Conservation (phyloP, 2,329 filamentous ascomycete genomes). For the Neonectria magnoliae region DNA sequence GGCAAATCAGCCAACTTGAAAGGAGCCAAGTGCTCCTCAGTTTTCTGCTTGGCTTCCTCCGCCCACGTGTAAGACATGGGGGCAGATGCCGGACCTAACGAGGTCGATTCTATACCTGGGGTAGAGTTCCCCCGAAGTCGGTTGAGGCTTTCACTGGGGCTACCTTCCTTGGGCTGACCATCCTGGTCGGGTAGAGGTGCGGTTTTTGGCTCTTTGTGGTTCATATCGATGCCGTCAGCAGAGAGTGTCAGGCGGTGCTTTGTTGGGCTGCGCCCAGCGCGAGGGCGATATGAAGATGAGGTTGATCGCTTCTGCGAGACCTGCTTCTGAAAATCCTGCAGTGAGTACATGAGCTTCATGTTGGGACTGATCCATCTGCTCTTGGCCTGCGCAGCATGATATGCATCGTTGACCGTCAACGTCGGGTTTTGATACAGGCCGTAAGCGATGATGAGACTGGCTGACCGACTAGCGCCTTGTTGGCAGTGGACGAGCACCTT, state of each 20-base stretch:
- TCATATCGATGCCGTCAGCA: slow-evolving; percentile 64
- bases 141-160: slow-evolving; percentile 52
- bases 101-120: slow-evolving; percentile 60
- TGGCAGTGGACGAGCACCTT: slow-evolving; percentile 86
- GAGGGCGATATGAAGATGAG: slow-evolving; percentile 59
- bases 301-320: slow-evolving; percentile 61
- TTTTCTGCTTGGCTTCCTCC: slow-evolving; percentile 56
- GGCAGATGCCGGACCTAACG: slow-evolving; percentile 73
- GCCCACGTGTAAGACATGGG: slow-evolving; percentile 71
- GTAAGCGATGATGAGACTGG: slow-evolving; percentile 87
- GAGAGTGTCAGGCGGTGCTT: slow-evolving; percentile 71
- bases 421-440: slow-evolving; percentile 82
- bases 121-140: slow-evolving; percentile 65
- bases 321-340: slow-evolving; percentile 82
- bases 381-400: slow-evolving; percentile 81
- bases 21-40: slow-evolving; percentile 28
- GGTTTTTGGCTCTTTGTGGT: slow-evolving; percentile 67
- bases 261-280: slow-evolving; percentile 63
- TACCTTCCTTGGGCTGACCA: slow-evolving; percentile 51
- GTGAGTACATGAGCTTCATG: slow-evolving; percentile 90
- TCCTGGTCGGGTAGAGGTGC: slow-evolving; percentile 68
- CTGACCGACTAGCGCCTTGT: slow-evolving; percentile 85
- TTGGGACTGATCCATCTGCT: slow-evolving; percentile 91
- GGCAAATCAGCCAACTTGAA: slow-evolving; percentile 41
- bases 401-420: slow-evolving; percentile 86